A percentile compares a stretch with the other conserved stretches of the same genome.
Evolutionary conservation across 768 basidiomycete species (phyloP).

Genomic region (Trametes coccinea): DNA sequence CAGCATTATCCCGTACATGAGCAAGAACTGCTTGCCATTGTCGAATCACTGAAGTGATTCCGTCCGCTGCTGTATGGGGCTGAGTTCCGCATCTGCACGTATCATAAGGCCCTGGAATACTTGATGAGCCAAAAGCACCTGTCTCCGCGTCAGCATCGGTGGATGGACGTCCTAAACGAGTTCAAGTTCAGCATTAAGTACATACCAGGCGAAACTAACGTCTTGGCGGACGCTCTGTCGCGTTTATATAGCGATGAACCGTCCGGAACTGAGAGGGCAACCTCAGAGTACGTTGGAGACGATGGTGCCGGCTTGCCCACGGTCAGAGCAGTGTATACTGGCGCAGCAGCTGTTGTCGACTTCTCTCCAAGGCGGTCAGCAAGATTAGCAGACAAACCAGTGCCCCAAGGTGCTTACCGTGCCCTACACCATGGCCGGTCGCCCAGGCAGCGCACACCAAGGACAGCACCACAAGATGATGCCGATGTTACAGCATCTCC

Average conservation of each 20-base stretch:
- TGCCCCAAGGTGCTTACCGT: neutral
- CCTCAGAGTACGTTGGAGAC: constrained; percentile 4
- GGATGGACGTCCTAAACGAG: constrained; percentile 21
- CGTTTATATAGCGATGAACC: constrained; percentile 19
- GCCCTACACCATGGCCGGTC: no score
- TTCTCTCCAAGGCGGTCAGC: no score
- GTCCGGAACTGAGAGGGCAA: constrained; percentile 3
- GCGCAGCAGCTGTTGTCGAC: neutral
- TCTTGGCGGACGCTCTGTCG: constrained; percentile 18
- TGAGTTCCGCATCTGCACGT: constrained; percentile 19
- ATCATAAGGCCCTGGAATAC: constrained; percentile 18
- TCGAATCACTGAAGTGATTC: constrained; percentile 39
- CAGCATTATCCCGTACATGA: constrained; percentile 41
- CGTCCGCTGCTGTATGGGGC: constrained; percentile 12
- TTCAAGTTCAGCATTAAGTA: constrained; percentile 25
- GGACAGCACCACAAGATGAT: no score
- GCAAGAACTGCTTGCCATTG: constrained; percentile 35
- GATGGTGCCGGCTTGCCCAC: no score
- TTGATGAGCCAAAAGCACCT: constrained; percentile 22
- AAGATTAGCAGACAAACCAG: neutral
- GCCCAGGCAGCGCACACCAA: no score
- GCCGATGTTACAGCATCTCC: no score
- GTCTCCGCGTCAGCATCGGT: constrained; percentile 20
- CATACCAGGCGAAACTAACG: constrained; percentile 23
- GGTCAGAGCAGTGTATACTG: neutral